Evolutionary conservation across 345 rosid species (phyloP), one percentile per base, ranked within the genome.

Genomic region (Eucalyptus guilfoylei): DNA sequence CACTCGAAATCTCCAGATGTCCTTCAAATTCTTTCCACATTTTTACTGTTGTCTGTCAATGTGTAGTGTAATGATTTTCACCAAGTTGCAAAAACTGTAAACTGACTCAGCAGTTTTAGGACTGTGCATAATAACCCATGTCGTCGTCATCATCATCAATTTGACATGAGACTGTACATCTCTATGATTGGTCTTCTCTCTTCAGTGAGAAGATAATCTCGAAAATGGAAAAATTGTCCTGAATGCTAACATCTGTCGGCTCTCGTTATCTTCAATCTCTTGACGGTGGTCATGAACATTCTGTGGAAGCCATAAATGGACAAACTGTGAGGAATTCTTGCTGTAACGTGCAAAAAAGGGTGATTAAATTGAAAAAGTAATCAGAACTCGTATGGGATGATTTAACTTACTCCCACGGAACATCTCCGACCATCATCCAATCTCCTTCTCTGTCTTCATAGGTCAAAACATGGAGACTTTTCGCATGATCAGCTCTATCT

Each of bases 361-460:
- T 11, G 11, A 62, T 17, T 16, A 86, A 11, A 30, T 24, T 34
- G 19, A 3, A 67, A 9, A 83, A 34, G 47, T 76, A 23, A 76
- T 40, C 85, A 21, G 3, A 76, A 76, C 28, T 76, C 21, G 85
- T 40, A 37, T 7, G 16, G 30, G 45, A 76, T 6, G 28, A 76
- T 86, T 44, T 21, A 52, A 76, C 94, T 86, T 92, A 94, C 97
- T 93, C 90, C 95, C 95, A 94, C 16, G 97, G 96, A 80, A 94
- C 97, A 88, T 95, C 95, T 72, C 97, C 96, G 80, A 94, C 96
- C 87, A 95, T 91, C 96, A 95, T 95, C 95, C 94, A 94, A 37
- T 95, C 96, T 80, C 94, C 93, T 72, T 95, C 97, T 90, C 92
- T 92, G 88, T 95, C 97, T 90, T 95, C 94, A 67, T 95, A 95